Conservation (phyloP, 352 stramenopile species). For the Globisporangium parvum region DNA sequence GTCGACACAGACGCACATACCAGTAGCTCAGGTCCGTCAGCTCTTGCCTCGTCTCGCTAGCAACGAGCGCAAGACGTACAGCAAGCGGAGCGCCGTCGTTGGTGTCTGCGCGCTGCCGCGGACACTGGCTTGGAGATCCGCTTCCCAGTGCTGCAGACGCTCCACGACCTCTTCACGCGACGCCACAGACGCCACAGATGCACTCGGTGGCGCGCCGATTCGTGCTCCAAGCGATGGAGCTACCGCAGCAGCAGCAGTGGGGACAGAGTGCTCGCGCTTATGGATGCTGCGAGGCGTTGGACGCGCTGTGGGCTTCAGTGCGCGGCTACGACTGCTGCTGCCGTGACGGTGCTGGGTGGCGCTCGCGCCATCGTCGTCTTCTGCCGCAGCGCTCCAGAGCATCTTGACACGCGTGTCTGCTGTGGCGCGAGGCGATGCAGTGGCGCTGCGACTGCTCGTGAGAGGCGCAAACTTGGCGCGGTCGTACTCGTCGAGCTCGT, state of each 20-base stretch:
- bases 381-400: constrained; percentile 11
- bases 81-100: no score
- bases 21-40: background rate
- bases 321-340: background rate
- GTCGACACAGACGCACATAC: background rate
- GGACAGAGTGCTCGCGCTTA: background rate
- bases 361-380: background rate
- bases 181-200: background rate
- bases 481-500: constrained; percentile 6
- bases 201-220: background rate
- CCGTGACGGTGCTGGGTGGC: background rate
- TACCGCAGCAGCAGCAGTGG: background rate
- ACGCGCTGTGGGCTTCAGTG: background rate
- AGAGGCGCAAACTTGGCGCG: constrained; percentile 2
- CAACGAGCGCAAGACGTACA: no score
- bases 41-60: no score
- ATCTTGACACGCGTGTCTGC: constrained; percentile 7
- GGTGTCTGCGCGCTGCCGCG: background rate
- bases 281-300: constrained; percentile 6
- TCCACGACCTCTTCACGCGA: no score
- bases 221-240: background rate
- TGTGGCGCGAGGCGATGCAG: no score
- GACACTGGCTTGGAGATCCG: no score
- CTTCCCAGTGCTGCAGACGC: no score
- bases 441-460: background rate